phyloP scores from a whole-genome alignment of 2,329 filamentous ascomycete species.

The Rosellinia necatrix region DNA sequence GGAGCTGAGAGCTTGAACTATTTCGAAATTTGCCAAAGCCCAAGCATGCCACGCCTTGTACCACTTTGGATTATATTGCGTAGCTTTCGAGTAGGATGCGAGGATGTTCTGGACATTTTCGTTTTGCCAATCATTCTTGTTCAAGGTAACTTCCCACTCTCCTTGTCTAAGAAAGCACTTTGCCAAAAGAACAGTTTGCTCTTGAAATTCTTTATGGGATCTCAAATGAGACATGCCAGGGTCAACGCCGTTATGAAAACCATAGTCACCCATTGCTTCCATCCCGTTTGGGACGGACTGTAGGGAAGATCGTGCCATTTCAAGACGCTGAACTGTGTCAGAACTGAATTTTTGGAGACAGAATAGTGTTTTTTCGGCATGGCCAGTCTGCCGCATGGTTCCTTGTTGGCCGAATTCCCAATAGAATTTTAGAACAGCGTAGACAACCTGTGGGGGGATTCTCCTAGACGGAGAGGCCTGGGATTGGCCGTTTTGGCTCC shows the following conservation, averaged over 20 bases:
- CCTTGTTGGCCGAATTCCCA: conserved; percentile 81
- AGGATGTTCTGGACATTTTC: conserved; percentile 87
- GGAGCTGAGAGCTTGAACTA: conserved; percentile 80
- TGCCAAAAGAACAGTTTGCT: conserved; percentile 75
- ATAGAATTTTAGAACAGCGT: conserved; percentile 96
- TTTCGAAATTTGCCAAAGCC: conserved; percentile 98
- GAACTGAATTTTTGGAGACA: conserved; percentile 65
- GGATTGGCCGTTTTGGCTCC: conserved; percentile 49
- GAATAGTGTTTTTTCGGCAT: conserved; percentile 60
- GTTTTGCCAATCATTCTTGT: conserved; percentile 87
- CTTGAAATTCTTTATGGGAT: conserved; percentile 58
- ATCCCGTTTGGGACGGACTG: conserved; percentile 55
- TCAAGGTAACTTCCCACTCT: conserved; percentile 88
- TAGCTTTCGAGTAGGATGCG: conserved; percentile 88
- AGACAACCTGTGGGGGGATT: conserved; percentile 79
- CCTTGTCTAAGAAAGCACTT: conserved; percentile 97
- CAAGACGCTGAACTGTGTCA: conserved; percentile 61
- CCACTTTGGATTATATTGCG: conserved; percentile 90
- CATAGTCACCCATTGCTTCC: conserved; percentile 52
- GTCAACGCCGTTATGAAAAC: conserved; percentile 54
- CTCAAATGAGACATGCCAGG: conserved; percentile 52
- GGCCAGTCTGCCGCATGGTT: conserved; percentile 46
- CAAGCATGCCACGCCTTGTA: conserved; percentile 99
- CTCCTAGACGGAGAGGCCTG: conserved; percentile 46
- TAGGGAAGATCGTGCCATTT: conserved; percentile 51